A percentile compares a stretch with the other conserved stretches of the same genome.
Evolutionary conservation across 805 yeast species (phyloP).

Genomic region (Pichia thaimueangensis): DNA sequence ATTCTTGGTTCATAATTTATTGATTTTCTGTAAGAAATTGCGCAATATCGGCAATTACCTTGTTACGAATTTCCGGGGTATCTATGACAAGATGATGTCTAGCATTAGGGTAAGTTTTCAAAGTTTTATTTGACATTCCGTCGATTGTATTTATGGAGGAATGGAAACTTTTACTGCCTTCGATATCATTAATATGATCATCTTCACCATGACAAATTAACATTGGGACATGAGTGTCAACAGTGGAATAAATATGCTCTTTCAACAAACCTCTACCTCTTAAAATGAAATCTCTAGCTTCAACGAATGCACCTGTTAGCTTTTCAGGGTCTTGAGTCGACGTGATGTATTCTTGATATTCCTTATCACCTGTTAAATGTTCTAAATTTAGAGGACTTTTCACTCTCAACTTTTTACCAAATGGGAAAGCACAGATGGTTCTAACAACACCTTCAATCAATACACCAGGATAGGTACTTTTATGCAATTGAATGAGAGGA

Average conservation of each 20-base stretch:
- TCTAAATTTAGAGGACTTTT: conserved; percentile 51
- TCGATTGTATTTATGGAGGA: conserved; percentile 22
- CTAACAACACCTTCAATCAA: conserved; percentile 38
- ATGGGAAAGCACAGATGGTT: conserved; percentile 39
- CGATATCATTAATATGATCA: conserved; percentile 55
- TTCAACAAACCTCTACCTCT: conserved; percentile 52
- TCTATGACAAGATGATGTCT: conserved; percentile 45
- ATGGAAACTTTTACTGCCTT: conserved; percentile 40
- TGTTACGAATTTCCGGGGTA: conserved; percentile 33
- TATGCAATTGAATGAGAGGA: conserved; percentile 56
- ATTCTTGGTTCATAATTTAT: too few relatives aligned
- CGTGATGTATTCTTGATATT: conserved; percentile 40
- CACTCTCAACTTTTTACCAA: conserved; percentile 33
- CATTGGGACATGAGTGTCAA: conserved; percentile 39
- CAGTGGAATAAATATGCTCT: conserved; percentile 31
- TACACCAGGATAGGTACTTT: conserved; percentile 49
- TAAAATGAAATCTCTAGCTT: conserved; percentile 52
- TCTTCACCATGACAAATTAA: conserved; percentile 54
- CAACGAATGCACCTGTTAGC: conserved; percentile 50
- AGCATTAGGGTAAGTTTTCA: conserved; percentile 25
- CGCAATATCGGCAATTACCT: conserved; percentile 31
- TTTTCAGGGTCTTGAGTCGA: conserved; percentile 34
- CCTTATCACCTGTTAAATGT: conserved; percentile 45
- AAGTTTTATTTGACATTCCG: conserved; percentile 25
- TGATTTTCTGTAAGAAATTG: conserved; percentile 38